phyloP scores from a whole-genome alignment of 768 basidiomycete species.

The Leccinum boreale region DNA sequence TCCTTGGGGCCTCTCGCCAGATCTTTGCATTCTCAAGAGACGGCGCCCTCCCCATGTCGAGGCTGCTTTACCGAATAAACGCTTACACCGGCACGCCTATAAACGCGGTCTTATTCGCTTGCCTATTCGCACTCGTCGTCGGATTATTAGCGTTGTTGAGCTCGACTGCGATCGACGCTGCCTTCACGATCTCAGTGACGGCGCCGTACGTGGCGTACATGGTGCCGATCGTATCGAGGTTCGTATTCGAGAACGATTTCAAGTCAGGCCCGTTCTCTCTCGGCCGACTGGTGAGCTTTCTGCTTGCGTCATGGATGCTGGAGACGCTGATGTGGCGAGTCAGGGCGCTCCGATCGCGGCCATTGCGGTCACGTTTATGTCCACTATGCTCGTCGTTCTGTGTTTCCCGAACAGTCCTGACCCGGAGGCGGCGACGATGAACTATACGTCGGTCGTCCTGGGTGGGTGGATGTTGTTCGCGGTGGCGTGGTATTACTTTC shows the following conservation, averaged over 20 bases:
- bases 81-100: background rate
- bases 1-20: background rate
- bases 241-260: background rate
- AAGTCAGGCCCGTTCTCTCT: background rate
- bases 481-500: background rate
- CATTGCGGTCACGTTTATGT: background rate
- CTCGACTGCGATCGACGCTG: background rate
- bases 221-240: background rate
- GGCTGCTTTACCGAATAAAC: background rate
- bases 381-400: background rate
- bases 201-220: background rate
- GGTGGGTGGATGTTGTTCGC: background rate
- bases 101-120: background rate
- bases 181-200: background rate
- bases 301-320: background rate
- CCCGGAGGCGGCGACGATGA: background rate
- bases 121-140: background rate
- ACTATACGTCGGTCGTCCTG: background rate
- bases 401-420: background rate
- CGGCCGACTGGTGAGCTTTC: background rate
- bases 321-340: background rate
- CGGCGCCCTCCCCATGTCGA: background rate
- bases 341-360: background rate
- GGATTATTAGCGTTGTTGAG: background rate
- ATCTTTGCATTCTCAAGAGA: background rate